Conservation (phyloP, 768 basidiomycete genomes). For the Lactifluus piperatus region DNA sequence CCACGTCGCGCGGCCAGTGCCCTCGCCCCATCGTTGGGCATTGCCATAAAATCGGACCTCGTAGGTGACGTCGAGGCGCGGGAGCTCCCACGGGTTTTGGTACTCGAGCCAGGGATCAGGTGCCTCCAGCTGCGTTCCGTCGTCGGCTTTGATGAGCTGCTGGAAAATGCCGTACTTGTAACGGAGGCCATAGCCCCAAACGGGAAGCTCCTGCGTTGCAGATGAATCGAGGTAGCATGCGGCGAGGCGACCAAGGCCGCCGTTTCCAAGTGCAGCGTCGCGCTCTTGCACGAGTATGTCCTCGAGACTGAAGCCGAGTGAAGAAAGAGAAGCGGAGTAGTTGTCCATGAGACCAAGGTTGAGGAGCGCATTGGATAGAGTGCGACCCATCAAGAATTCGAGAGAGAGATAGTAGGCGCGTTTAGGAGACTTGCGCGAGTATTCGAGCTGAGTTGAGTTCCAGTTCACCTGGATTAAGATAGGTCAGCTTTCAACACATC, state of each 20-base stretch:
- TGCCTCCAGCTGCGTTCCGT: conserved; percentile 71
- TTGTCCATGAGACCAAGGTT: conserved; percentile 80
- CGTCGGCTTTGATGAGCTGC: conserved; percentile 77
- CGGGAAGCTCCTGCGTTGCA: conserved; percentile 81
- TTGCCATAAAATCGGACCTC: conserved; percentile 86
- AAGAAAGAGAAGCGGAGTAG: conserved; percentile 55
- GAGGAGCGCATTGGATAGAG: conserved; percentile 72
- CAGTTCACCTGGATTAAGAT: conserved; percentile 52
- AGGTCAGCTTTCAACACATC: neutral
- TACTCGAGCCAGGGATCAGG: conserved; percentile 90
- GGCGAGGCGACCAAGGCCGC: conserved; percentile 90
- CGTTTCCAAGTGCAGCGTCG: conserved; percentile 92
- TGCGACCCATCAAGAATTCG: conserved; percentile 84
- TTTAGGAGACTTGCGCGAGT: conserved; percentile 78
- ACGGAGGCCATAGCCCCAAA: conserved; percentile 92
- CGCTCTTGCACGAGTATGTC: conserved; percentile 84
- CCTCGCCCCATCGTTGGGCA: conserved; percentile 57
- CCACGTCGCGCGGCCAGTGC: conserved; percentile 50
- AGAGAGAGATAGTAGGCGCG: conserved; percentile 93
- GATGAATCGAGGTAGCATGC: conserved; percentile 97
- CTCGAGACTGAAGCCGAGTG: conserved; percentile 86
- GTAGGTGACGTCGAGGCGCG: conserved; percentile 75
- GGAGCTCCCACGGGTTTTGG: conserved; percentile 85
- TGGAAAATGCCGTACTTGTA: conserved; percentile 98
- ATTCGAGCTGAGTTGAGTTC: conserved; percentile 72